phyloP scores from a whole-genome alignment of 2,329 filamentous ascomycete genomes.

The Cercospora brassicicola region DNA sequence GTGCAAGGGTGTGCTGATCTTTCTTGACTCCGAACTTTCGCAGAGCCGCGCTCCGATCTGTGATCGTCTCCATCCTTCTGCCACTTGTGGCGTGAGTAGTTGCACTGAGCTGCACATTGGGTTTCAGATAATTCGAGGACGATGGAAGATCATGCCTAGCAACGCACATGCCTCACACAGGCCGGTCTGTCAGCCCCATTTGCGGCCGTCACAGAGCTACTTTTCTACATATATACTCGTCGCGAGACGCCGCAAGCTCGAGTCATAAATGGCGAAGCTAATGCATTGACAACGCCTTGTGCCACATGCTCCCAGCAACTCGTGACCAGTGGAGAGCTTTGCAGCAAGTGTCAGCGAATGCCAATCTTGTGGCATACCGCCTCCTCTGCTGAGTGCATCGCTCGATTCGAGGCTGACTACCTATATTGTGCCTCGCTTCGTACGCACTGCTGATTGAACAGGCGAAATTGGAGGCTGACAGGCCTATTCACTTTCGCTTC shows the following conservation, averaged over 20 bases:
- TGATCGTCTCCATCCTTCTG: not conserved
- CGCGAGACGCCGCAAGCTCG: not conserved
- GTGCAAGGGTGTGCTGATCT: slow-evolving; percentile 1
- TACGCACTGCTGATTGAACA: not conserved
- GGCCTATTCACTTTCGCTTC: slow-evolving; percentile 24
- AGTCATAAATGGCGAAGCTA: not conserved
- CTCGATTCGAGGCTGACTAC: not conserved
- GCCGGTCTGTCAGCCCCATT: not conserved
- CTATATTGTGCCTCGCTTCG: not conserved
- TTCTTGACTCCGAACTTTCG: not conserved
- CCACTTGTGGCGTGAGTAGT: not conserved
- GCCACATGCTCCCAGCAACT: not conserved
- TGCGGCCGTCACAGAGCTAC: not conserved
- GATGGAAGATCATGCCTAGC: not conserved
- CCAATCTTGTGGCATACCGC: not conserved
- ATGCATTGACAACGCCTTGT: not conserved
- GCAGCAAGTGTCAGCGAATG: not conserved
- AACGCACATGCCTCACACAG: not conserved
- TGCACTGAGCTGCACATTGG: not conserved
- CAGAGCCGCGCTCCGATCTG: not conserved
- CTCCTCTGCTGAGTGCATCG: not conserved
- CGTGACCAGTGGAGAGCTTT: not conserved
- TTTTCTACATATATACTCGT: not conserved
- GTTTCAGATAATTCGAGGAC: not conserved
- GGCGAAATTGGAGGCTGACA: not conserved